phyloP scores from a whole-genome alignment of 2,329 filamentous ascomycete species.

The Penicillium sumatraense region DNA sequence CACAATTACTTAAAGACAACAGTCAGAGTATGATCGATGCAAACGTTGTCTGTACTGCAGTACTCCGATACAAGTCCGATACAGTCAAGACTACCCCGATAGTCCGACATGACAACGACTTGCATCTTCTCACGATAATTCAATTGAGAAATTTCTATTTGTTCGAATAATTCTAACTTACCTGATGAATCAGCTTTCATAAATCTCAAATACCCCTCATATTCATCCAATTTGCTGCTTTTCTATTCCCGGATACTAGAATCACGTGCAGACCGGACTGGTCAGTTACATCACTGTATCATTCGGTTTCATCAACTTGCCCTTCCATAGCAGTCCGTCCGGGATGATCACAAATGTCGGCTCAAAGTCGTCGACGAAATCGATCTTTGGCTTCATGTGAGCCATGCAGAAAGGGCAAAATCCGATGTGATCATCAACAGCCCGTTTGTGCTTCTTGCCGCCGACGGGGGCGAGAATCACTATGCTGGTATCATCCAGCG shows the following conservation, averaged over 20 bases:
- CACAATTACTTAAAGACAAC: too few species aligned
- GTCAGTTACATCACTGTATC: background rate
- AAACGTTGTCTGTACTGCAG: too few species aligned
- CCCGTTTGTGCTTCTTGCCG: conserved; percentile 25
- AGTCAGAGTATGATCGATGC: too few species aligned
- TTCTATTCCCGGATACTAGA: too few species aligned
- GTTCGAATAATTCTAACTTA: too few species aligned
- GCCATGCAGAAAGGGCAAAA: conserved; percentile 23
- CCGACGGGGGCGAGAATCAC: conserved; percentile 18
- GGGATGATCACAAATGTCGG: conserved; percentile 8
- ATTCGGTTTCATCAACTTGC: background rate
- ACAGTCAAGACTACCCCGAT: background rate
- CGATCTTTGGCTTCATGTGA: conserved; percentile 25
- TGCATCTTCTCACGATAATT: background rate
- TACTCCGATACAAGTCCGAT: conserved; percentile 10
- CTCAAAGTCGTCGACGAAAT: conserved; percentile 18
- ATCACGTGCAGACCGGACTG: background rate
- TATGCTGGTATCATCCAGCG: conserved; percentile 27
- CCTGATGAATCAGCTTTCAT: too few species aligned
- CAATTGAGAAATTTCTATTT: background rate
- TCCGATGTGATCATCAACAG: conserved; percentile 23
- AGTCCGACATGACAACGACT: background rate
- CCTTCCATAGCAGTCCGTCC: background rate
- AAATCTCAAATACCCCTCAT: too few species aligned
- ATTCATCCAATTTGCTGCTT: too few species aligned